Percentiles rank a stretch among this genome's conserved stretches.
Conservation (phyloP, 2,329 filamentous ascomycete genomes). For the Cryphonectria carpinicola region DNA sequence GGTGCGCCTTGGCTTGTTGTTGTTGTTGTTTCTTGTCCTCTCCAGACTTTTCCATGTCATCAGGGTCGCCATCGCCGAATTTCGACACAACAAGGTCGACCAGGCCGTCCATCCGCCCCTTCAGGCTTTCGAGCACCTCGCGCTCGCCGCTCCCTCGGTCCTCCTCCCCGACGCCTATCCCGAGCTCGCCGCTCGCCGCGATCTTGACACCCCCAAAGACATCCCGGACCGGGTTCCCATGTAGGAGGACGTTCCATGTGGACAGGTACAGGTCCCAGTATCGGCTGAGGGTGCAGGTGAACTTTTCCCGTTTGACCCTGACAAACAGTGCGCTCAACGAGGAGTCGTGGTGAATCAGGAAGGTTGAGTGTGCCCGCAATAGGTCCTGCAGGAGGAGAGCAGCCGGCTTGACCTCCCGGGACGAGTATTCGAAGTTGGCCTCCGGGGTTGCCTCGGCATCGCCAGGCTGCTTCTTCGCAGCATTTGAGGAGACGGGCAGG, state of each 20-base stretch:
- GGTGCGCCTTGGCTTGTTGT: slow-evolving; percentile 34
- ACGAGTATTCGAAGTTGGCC: slow-evolving; percentile 75
- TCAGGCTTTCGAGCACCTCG: slow-evolving; percentile 89
- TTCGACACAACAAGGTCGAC: slow-evolving; percentile 86
- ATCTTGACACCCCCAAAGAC: slow-evolving; percentile 85
- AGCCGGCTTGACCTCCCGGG: slow-evolving; percentile 85
- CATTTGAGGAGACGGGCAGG: slow-evolving; percentile 60
- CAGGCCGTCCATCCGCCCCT: slow-evolving; percentile 77
- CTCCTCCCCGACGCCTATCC: slow-evolving; percentile 93
- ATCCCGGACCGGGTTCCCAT: slow-evolving; percentile 82
- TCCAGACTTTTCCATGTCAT: slow-evolving; percentile 33
- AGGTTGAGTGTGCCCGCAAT: slow-evolving; percentile 78
- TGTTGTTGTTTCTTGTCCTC: slow-evolving; percentile 33
- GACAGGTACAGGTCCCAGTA: slow-evolving; percentile 77
- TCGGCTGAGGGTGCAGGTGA: slow-evolving; percentile 71
- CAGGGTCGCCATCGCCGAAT: slow-evolving; percentile 64
- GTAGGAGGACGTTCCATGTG: slow-evolving; percentile 87
- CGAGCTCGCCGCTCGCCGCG: slow-evolving; percentile 86
- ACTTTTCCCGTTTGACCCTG: slow-evolving; percentile 66
- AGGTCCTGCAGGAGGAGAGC: slow-evolving; percentile 79
- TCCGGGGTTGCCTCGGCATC: slow-evolving; percentile 31
- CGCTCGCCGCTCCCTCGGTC: slow-evolving; percentile 92
- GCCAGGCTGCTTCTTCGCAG: slow-evolving; percentile 41
- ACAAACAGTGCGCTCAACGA: slow-evolving; percentile 73
- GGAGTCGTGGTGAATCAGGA: slow-evolving; percentile 83